Percentiles rank a stretch among this genome's conserved stretches.
Evolutionary conservation across 2,329 filamentous ascomycete genomes (phyloP).

Genomic region (Fonsecaea monophora): DNA sequence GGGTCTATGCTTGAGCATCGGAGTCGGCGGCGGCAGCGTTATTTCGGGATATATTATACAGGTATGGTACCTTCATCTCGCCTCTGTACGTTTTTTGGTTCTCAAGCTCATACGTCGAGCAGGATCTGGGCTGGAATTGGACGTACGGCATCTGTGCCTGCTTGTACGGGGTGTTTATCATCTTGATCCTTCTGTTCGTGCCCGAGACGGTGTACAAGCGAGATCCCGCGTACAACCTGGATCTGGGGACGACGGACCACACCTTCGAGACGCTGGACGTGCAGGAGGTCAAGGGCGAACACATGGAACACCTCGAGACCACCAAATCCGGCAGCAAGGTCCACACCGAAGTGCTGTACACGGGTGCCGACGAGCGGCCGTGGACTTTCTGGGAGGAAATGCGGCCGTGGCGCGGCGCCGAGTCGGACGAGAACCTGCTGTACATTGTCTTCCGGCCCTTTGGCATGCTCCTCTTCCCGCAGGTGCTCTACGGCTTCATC

Average conservation of each 20-base stretch:
- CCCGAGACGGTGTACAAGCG: conserved; percentile 36
- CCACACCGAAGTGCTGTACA: conserved; percentile 27
- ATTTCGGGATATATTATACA: conserved; percentile 48
- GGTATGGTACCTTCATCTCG: conserved; percentile 41
- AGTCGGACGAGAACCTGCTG: conserved; percentile 35
- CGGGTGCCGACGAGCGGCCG: conserved; percentile 30
- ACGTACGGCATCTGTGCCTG: conserved; percentile 30
- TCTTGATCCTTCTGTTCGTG: conserved; percentile 30
- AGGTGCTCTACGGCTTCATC: conserved; percentile 44
- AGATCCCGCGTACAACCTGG: conserved; percentile 38
- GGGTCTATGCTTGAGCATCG: conserved; percentile 51
- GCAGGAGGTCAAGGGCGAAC: conserved; percentile 22
- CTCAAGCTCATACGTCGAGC: not conserved
- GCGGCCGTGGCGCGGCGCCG: conserved; percentile 28
- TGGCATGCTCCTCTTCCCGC: conserved; percentile 44
- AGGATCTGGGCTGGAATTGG: conserved; percentile 40
- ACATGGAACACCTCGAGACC: conserved; percentile 29
- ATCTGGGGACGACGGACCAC: conserved; percentile 35
- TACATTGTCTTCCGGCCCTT: conserved; percentile 43
- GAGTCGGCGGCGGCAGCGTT: conserved; percentile 48
- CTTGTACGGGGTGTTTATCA: conserved; percentile 28
- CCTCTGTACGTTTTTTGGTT: not conserved
- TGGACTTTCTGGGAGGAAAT: conserved; percentile 33
- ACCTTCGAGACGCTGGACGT: conserved; percentile 29
- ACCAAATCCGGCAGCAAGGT: conserved; percentile 23